Evolutionary conservation across 2,329 filamentous ascomycete species (phyloP).

Genomic region (Fusarium austroafricanum): DNA sequence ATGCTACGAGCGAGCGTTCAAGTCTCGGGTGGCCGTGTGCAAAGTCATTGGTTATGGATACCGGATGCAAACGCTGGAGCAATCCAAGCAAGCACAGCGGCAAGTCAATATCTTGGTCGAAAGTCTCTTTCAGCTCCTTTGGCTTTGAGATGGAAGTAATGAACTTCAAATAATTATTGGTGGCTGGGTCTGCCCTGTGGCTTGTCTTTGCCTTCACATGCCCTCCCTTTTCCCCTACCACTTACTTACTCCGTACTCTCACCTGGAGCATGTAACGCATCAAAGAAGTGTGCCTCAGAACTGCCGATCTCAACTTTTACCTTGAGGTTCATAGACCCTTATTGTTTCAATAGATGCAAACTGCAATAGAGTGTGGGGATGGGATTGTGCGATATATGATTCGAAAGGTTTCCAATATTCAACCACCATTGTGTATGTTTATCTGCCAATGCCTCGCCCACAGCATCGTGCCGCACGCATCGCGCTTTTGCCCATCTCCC

Average conservation of each 20-base stretch:
- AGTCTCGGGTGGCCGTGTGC: background rate
- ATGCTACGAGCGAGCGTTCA: constrained; percentile 6
- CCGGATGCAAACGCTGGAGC: background rate
- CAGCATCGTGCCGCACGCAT: constrained; percentile 24
- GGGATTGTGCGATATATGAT: background rate
- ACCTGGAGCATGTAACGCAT: constrained; percentile 5
- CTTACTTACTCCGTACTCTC: background rate
- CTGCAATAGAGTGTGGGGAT: background rate
- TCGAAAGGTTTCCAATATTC: background rate
- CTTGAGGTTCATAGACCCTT: background rate
- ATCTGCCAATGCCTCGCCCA: constrained; percentile 4
- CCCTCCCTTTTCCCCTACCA: too few relatives aligned
- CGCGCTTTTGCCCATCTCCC: constrained; percentile 15
- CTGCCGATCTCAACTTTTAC: background rate
- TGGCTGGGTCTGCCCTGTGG: constrained; percentile 4
- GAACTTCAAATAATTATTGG: background rate
- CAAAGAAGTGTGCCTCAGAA: constrained; percentile 2
- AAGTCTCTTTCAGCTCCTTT: constrained; percentile 1
- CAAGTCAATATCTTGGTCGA: background rate
- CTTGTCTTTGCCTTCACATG: constrained; percentile 25
- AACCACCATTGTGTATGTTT: background rate
- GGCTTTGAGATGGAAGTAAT: background rate
- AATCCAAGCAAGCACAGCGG: background rate
- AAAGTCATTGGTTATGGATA: background rate
- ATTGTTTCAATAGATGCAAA: background rate